Conservation (phyloP, 345 rosid species). For the Diplotaxis tenuifolia region DNA sequence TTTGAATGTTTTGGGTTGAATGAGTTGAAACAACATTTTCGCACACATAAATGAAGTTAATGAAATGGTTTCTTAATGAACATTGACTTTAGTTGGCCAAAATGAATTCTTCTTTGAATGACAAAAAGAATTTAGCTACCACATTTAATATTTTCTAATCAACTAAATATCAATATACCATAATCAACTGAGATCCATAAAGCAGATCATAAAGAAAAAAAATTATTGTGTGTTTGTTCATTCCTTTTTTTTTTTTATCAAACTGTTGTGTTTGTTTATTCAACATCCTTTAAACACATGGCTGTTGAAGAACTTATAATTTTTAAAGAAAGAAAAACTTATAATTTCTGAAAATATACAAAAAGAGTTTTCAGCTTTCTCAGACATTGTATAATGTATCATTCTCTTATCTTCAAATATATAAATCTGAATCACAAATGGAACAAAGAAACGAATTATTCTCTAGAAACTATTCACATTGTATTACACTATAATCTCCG, state of each 20-base stretch:
- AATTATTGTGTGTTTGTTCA: background rate
- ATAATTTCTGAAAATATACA: background rate
- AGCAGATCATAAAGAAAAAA: background rate
- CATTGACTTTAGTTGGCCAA: constrained; percentile 30
- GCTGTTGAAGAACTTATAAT: background rate
- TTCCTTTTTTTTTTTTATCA: too few relatives aligned
- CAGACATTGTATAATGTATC: background rate
- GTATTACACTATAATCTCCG: constrained; percentile 26
- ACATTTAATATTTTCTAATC: background rate
- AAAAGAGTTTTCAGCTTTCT: background rate
- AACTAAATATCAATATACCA: constrained; percentile 2
- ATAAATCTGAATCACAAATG: constrained; percentile 17
- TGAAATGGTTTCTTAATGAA: constrained; percentile 21
- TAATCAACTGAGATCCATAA: constrained; percentile 12
- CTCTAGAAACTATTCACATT: constrained; percentile 33
- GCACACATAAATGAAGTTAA: background rate
- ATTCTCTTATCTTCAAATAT: background rate
- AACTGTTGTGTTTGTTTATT: too few relatives aligned
- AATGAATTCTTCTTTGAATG: constrained; percentile 2
- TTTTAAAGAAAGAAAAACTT: too few relatives aligned
- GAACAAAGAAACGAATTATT: constrained; percentile 26
- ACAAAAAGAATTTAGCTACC: constrained; percentile 10
- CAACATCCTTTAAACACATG: background rate
- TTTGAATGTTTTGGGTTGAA: constrained; percentile 30
- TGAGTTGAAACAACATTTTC: constrained; percentile 37